phyloP scores from a whole-genome alignment of 2,329 filamentous ascomycete genomes.

The Diplodia intermedia region DNA sequence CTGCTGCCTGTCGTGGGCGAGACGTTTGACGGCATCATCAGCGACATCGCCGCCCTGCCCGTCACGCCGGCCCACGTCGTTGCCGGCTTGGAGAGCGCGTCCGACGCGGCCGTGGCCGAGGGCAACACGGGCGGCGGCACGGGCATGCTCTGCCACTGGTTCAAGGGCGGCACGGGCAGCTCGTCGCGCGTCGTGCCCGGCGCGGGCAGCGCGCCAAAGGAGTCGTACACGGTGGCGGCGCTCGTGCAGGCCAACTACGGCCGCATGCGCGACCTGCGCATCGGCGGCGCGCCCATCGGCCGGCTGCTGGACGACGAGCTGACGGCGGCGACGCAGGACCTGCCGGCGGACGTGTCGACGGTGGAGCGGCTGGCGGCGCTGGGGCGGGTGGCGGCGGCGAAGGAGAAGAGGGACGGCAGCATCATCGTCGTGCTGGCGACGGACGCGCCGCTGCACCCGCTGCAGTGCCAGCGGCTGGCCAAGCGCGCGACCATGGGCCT shows the following conservation, averaged over 20 bases:
- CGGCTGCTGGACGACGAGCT: slow-evolving; percentile 59
- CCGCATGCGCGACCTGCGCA: slow-evolving; percentile 60
- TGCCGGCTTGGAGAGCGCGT: slow-evolving; percentile 60
- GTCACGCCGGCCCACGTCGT: slow-evolving; percentile 63
- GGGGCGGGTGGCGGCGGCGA: slow-evolving; percentile 42
- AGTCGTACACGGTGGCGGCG: slow-evolving; percentile 65
- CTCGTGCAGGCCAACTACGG: slow-evolving; percentile 73
- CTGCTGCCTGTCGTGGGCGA: slow-evolving; percentile 65
- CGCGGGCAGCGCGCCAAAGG: slow-evolving; percentile 30
- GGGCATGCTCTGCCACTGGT: slow-evolving; percentile 70
- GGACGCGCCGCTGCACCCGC: slow-evolving; percentile 65
- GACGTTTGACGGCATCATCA: slow-evolving; percentile 69
- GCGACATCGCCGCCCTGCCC: slow-evolving; percentile 63
- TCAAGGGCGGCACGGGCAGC: slow-evolving; percentile 71
- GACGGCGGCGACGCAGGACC: slow-evolving; percentile 46
- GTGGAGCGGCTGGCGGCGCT: slow-evolving; percentile 41
- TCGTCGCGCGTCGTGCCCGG: slow-evolving; percentile 61
- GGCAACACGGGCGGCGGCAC: slow-evolving; percentile 72
- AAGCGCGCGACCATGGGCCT: slow-evolving; percentile 68
- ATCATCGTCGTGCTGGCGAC: slow-evolving; percentile 68
- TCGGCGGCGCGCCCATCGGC: slow-evolving; percentile 68
- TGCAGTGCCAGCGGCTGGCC: slow-evolving; percentile 64
- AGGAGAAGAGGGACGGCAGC: slow-evolving; percentile 65
- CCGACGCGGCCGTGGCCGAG: slow-evolving; percentile 61
- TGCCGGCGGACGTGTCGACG: slow-evolving; percentile 38